These are phyloP conservation scores for Phytophthora sansomeana DNA, from an alignment of 352 stramenopile species.

Conservation along the genomic window DNA sequence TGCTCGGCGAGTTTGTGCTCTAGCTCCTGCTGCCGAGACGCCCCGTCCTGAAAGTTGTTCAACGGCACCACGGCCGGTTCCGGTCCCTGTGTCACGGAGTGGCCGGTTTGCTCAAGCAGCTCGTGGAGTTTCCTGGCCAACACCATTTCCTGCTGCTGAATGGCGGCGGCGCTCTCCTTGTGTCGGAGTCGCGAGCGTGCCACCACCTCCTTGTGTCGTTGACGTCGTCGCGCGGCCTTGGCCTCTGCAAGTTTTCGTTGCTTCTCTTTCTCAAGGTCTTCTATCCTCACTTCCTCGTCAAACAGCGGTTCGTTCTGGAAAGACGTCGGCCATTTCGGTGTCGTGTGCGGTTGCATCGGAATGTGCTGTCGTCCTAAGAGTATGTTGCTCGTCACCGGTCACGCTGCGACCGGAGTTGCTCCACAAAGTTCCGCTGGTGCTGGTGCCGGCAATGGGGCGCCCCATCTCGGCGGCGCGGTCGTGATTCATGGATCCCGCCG, in stretches of 20 bases:
- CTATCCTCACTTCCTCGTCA: conserved; percentile 33
- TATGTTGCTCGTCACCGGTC: background rate
- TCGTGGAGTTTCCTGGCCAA: conserved; percentile 36
- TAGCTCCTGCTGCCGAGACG: conserved; percentile 19
- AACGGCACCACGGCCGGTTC: conserved; percentile 16
- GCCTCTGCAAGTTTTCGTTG: conserved; percentile 29
- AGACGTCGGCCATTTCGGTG: conserved; percentile 1
- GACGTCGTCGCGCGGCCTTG: conserved; percentile 38
- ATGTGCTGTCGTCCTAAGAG: conserved; percentile 1
- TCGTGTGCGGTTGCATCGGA: background rate
- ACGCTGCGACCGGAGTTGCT: background rate
- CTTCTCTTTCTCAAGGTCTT: conserved; percentile 24
- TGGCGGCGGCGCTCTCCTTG: conserved; percentile 34
- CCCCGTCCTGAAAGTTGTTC: background rate
- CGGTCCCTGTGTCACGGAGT: conserved; percentile 17
- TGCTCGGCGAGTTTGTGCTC: conserved; percentile 31
- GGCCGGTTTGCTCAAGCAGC: conserved; percentile 34
- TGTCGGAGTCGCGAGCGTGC: conserved; percentile 41
- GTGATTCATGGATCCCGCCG: conserved; percentile 14
- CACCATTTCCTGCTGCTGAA: conserved; percentile 36
- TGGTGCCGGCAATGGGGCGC: background rate
- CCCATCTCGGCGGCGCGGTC: background rate
- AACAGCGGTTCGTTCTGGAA: conserved; percentile 36
- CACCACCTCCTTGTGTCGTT: conserved; percentile 48
- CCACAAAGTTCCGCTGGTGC: conserved; percentile 13